Base-by-base conservation (phyloP, 495 filamentous ascomycete species). In the Xylaria palmicola region DNA sequence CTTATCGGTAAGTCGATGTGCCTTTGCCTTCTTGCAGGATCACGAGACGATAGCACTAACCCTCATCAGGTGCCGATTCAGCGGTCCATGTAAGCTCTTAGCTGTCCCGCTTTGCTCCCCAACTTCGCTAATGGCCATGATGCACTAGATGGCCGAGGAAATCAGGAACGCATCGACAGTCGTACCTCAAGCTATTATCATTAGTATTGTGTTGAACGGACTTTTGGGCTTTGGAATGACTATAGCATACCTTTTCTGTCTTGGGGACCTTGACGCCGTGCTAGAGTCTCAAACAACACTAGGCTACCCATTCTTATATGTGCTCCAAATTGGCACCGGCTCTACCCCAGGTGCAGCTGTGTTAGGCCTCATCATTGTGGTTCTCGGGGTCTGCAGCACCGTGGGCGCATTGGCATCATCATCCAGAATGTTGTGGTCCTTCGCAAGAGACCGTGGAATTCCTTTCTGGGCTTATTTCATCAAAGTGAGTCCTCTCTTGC, bases 391-490 rank as follows among this genome's bases (percentile, higher is more conserved):
- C 53, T 74, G 77, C 34, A 73, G 76, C 44, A 70, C 74, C 60
- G 77, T 85, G 65, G 78, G 76, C 49, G 71, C 76, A 15, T 67
- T 83, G 4, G 83, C 83, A 4, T 79, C 80, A 5, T 76, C 78
- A 6, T 83, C 82, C 1, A 76, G 85, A 29, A 77, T 82, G 47
- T 73, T 75, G 13, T 87, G 80, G 79, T 77, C 85, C 0, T 88
- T 88, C 67, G 82, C 86, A 10, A 68, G 84, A 6, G 86, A 89
- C 64, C 69, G 76, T 19, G 85, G 85, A 2, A 69, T 88, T 0
- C 86, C 86, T 4, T 85, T 83, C 63, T 78, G 78, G 4, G 65
- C 64, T 1, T 75, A 80, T 59, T 79, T 86, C 34, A 74, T 71
- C 6, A 65, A 73, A 47, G 79, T 74, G 48, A 51, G 60, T 44